Evolutionary conservation across 2,329 filamentous ascomycete genomes (phyloP).

Genomic region (Lasiodiplodia hormozganensis): DNA sequence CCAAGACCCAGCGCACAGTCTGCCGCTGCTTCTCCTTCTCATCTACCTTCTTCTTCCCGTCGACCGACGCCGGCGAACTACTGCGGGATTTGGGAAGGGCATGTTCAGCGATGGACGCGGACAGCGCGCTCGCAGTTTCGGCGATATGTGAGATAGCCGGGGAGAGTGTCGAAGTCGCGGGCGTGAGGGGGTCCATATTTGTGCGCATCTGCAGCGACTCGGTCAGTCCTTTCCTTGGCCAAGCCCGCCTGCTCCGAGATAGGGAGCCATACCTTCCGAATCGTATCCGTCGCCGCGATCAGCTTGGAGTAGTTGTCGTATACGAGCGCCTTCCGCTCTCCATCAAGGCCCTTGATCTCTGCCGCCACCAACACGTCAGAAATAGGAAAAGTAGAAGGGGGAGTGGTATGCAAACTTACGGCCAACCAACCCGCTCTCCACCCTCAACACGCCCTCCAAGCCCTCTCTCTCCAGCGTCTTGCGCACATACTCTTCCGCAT

Average conservation of each 20-base stretch:
- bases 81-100: constrained; percentile 28
- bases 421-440: constrained; percentile 72
- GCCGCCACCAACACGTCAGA: constrained; percentile 31
- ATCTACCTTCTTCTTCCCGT: constrained; percentile 10
- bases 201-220: constrained; percentile 67
- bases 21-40: constrained; percentile 57
- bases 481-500: constrained; percentile 72
- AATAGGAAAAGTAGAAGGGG: neutral
- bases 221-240: neutral
- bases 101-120: constrained; percentile 45
- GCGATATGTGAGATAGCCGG: constrained; percentile 79
- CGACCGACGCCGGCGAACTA: constrained; percentile 4
- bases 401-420: constrained; percentile 40
- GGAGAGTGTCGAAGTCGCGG: constrained; percentile 74
- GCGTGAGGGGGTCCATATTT: constrained; percentile 80
- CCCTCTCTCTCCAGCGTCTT: constrained; percentile 66
- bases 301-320: constrained; percentile 99
- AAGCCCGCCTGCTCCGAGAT: neutral
- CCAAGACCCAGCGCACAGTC: constrained; percentile 68
- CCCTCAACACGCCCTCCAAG: constrained; percentile 71
- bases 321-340: constrained; percentile 94
- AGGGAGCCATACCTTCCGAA: constrained; percentile 67
- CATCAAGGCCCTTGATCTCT: constrained; percentile 89
- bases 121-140: constrained; percentile 58
- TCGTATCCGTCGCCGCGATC: constrained; percentile 95